Conservation (phyloP, 225 moss, liverwort and hornwort genomes). For the Pleurozium schreberi region DNA sequence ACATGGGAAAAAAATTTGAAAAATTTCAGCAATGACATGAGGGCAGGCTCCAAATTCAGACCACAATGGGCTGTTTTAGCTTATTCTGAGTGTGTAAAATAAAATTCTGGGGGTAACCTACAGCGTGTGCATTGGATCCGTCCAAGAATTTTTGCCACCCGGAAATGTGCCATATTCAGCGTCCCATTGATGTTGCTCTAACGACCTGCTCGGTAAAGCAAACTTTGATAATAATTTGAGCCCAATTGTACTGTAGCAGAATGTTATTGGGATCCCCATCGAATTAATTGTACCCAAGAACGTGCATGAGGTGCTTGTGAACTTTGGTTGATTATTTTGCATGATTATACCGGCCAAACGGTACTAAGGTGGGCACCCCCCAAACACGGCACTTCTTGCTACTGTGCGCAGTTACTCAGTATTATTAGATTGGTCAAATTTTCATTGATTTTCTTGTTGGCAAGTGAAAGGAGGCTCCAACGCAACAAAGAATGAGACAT, state of each 20-base stretch:
- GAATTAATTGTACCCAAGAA: neutral
- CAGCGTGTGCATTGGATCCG: neutral
- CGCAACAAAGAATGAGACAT: neutral
- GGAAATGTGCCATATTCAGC: neutral
- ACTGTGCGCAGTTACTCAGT: neutral
- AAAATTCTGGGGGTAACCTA: neutral
- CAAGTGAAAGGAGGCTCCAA: no score
- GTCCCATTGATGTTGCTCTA: neutral
- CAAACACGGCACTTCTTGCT: neutral
- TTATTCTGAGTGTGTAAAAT: neutral
- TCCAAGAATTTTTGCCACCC: neutral
- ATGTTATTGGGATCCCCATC: neutral
- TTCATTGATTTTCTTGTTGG: neutral
- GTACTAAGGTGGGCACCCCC: neutral
- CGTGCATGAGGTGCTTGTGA: neutral
- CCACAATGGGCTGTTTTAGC: no score
- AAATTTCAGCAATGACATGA: no score
- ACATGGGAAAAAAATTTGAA: no score
- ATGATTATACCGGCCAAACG: no score
- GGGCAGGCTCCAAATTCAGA: no score
- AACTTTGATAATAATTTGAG: neutral
- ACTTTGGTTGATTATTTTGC: neutral
- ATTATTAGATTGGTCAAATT: neutral
- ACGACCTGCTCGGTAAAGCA: neutral
- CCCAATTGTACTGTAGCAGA: neutral